Conservation (phyloP, 2,329 filamentous ascomycete genomes). For the Geosmithia flava region DNA sequence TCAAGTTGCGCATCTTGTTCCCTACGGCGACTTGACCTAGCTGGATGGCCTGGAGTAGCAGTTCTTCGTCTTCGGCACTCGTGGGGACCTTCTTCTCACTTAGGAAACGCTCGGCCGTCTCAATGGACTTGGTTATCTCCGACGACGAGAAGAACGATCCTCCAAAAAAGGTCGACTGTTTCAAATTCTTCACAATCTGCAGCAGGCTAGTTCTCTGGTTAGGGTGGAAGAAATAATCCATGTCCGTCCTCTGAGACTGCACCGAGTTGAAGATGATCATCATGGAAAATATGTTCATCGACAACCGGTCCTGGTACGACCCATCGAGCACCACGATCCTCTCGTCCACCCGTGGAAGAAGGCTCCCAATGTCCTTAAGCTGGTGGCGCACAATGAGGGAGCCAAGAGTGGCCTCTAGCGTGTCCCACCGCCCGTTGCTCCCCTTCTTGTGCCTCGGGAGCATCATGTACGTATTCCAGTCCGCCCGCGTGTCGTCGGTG, state of each 20-base stretch:
- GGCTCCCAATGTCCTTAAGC: slow-evolving; percentile 55
- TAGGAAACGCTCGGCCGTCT: slow-evolving; percentile 58
- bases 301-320: slow-evolving; percentile 73
- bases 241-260: slow-evolving; percentile 71
- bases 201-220: slow-evolving; percentile 56
- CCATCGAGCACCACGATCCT: slow-evolving; percentile 64
- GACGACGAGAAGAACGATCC: slow-evolving; percentile 60
- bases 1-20: slow-evolving; percentile 52
- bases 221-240: slow-evolving; percentile 81
- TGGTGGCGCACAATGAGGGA: slow-evolving; percentile 72
- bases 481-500: slow-evolving; percentile 43
- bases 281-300: slow-evolving; percentile 74
- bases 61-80: slow-evolving; percentile 42
- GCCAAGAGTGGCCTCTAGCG: slow-evolving; percentile 59
- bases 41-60: slow-evolving; percentile 53
- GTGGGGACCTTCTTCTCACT: slow-evolving; percentile 47
- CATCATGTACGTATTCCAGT: slow-evolving; percentile 65
- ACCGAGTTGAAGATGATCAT: slow-evolving; percentile 78
- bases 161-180: slow-evolving; percentile 74
- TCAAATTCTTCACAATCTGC: slow-evolving; percentile 62
- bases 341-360: slow-evolving; percentile 61
- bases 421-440: slow-evolving; percentile 44
- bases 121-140: slow-evolving; percentile 51
- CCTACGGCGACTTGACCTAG: slow-evolving; percentile 46
- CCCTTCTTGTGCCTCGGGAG: slow-evolving; percentile 37